phyloP scores from a whole-genome alignment of 148 eudicot species.

The Vaccinium myrtillus region DNA sequence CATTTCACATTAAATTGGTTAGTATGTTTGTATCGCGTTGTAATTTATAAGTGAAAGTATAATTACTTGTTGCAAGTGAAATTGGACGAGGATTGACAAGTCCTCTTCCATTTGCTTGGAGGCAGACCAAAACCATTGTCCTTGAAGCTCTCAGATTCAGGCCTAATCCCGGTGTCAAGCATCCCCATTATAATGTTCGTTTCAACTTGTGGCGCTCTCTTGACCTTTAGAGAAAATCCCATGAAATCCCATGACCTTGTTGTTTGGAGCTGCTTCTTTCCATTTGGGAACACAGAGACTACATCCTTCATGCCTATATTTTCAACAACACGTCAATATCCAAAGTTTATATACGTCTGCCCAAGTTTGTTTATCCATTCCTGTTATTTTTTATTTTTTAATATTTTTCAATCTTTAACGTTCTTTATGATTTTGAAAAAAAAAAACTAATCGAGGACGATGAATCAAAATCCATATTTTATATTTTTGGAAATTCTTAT shows the following conservation, averaged over 20 bases:
- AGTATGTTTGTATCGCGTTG: too few species aligned
- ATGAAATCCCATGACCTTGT: not conserved
- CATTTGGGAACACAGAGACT: not conserved
- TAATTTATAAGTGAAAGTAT: not conserved
- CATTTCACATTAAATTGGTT: too few species aligned
- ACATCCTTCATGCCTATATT: not conserved
- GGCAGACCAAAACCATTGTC: not conserved
- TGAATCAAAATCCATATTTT: too few species aligned
- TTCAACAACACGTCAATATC: not conserved
- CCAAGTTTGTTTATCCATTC: too few species aligned
- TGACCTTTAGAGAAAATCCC: not conserved
- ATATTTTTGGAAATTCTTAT: too few species aligned
- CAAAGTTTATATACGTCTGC: too few species aligned
- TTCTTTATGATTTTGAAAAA: too few species aligned
- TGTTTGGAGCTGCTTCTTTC: not conserved
- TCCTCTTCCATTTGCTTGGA: not conserved
- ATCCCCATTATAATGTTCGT: not conserved
- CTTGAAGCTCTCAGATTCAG: not conserved
- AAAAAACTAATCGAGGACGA: too few species aligned
- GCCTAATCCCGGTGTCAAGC: not conserved
- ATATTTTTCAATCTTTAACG: too few species aligned
- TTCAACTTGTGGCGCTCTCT: not conserved
- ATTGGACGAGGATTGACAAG: not conserved
- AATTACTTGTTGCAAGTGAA: constrained; percentile 3
- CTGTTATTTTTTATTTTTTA: too few species aligned